These are phyloP conservation scores for Rosa hybrid DNA, from an alignment of 331 rosid genomes.

Conservation along the genomic window DNA sequence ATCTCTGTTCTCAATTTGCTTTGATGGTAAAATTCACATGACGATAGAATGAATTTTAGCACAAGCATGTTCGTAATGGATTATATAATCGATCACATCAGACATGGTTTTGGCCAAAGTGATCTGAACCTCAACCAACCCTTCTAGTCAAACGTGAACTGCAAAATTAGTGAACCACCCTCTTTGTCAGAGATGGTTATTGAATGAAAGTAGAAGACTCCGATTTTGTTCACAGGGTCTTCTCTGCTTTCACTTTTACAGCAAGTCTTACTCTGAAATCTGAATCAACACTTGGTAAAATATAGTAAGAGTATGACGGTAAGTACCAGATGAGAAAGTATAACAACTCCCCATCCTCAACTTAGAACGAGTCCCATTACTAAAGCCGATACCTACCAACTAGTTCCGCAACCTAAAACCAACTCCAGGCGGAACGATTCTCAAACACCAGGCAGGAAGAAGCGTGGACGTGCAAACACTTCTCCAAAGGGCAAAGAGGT, in stretches of 20 bases:
- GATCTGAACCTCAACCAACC: constrained; percentile 1
- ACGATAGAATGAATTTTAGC: not conserved
- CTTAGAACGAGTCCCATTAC: not conserved
- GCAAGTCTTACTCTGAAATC: not conserved
- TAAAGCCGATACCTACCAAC: not conserved
- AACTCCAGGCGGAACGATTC: not conserved
- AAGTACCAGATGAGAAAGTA: too few relatives aligned
- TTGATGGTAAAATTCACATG: not conserved
- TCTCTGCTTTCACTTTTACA: not conserved
- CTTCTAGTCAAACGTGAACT: not conserved
- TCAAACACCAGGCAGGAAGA: not conserved
- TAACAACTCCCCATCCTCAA: too few relatives aligned
- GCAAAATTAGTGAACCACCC: not conserved
- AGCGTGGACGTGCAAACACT: not conserved
- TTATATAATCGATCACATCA: not conserved
- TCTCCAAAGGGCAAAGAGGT: not conserved
- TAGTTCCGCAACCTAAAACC: too few relatives aligned
- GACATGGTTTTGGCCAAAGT: not conserved
- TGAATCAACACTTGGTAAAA: not conserved
- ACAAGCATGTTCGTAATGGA: not conserved
- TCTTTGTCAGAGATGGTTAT: not conserved
- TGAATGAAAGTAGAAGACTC: not conserved
- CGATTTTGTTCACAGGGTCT: not conserved
- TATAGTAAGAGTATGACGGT: not conserved
- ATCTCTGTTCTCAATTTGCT: not conserved